phyloP scores from a whole-genome alignment of 2,329 filamentous ascomycete species.

The Aureobasidium melanogenum region DNA sequence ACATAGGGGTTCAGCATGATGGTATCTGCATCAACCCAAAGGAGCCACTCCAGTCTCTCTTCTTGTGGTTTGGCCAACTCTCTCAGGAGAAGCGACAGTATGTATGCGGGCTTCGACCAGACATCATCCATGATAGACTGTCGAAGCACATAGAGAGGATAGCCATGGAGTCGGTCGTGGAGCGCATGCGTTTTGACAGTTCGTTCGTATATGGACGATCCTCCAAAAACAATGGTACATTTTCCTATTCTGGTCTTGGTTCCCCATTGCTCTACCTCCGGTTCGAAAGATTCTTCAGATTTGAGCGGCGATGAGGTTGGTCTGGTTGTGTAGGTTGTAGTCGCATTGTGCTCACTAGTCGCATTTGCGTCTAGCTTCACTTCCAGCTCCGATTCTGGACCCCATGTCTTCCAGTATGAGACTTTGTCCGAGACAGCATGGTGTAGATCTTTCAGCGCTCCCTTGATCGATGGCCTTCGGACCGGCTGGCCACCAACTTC shows the following conservation, averaged over 20 bases:
- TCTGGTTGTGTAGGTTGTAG: not conserved
- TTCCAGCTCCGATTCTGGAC: not conserved
- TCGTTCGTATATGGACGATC: constrained; percentile 31
- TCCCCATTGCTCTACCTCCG: constrained; percentile 19
- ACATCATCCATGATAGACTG: constrained; percentile 33
- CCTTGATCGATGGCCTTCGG: constrained; percentile 22
- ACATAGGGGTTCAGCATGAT: constrained; percentile 36
- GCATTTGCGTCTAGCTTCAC: not conserved
- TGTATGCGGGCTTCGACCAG: constrained; percentile 39
- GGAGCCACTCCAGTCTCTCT: constrained; percentile 34
- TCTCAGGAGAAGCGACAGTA: constrained; percentile 31
- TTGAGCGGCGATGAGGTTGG: not conserved
- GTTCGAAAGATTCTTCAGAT: constrained; percentile 6
- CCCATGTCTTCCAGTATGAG: constrained; percentile 21
- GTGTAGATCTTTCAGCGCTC: constrained; percentile 25
- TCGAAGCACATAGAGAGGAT: constrained; percentile 34
- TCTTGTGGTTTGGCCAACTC: constrained; percentile 30
- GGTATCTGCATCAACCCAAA: constrained; percentile 38
- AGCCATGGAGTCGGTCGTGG: constrained; percentile 33
- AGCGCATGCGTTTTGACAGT: constrained; percentile 33
- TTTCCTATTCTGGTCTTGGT: constrained; percentile 28
- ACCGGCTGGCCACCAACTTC: not conserved
- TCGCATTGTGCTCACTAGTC: constrained; percentile 11
- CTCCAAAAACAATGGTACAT: constrained; percentile 32
- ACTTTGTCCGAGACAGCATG: constrained; percentile 25